A percentile compares a stretch with the other conserved stretches of the same genome.
Conservation (phyloP, 169 alveolate species). For the Neospora caninum region DNA sequence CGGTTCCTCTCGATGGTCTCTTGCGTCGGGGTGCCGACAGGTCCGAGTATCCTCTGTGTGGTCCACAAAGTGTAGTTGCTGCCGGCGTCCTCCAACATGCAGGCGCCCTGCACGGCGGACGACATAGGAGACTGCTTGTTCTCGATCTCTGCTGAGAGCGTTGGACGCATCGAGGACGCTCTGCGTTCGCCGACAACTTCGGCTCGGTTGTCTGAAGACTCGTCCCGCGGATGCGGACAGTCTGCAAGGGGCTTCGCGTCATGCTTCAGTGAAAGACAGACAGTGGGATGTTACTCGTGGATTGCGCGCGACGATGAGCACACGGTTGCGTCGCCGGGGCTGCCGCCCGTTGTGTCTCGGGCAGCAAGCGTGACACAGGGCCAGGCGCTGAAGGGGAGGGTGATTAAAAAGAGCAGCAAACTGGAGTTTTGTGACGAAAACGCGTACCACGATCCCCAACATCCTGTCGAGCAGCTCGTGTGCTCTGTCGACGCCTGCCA, state of each 20-base stretch:
- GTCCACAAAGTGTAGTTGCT: no score
- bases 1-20: no score
- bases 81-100: not conserved
- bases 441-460: slow-evolving; percentile 22
- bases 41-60: no score
- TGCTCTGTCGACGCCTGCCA: not conserved
- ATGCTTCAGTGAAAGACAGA: not conserved
- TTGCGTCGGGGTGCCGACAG: no score
- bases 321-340: slow-evolving; percentile 17
- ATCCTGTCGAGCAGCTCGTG: slow-evolving; percentile 23
- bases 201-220: not conserved
- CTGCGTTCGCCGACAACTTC: not conserved
- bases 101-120: not conserved
- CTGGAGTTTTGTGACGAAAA: slow-evolving; percentile 19
- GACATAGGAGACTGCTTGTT: not conserved
- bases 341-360: not conserved
- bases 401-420: not conserved
- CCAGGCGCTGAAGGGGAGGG: not conserved
- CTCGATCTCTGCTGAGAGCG: not conserved
- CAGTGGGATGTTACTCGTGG: slow-evolving; percentile 30
- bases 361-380: not conserved
- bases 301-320: not conserved
- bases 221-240: not conserved
- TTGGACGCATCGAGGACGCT: not conserved
- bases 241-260: not conserved